Conservation (phyloP, 257 asterid species). For the Plantago elongata region DNA sequence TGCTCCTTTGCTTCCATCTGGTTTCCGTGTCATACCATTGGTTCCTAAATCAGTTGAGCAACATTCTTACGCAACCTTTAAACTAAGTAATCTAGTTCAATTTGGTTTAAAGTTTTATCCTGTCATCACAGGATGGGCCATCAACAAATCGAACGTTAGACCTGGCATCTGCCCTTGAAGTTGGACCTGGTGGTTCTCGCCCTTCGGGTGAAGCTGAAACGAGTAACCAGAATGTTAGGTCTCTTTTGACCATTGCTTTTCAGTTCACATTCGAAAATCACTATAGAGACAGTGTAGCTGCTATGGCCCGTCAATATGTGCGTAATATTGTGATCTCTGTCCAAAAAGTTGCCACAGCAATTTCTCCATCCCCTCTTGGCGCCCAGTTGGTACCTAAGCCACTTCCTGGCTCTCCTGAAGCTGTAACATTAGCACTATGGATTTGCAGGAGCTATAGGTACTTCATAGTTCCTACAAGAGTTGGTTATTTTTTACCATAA, state of each 20-base stretch:
- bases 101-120: background rate
- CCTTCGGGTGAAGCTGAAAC: constrained; percentile 47
- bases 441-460: constrained; percentile 83
- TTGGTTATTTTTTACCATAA: background rate
- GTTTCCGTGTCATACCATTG: constrained; percentile 88
- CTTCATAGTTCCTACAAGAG: background rate
- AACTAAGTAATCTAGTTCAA: background rate
- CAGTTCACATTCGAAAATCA: constrained; percentile 91
- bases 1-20: constrained; percentile 84
- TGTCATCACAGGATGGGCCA: constrained; percentile 53
- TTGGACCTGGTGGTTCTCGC: constrained; percentile 58
- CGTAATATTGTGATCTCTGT: constrained; percentile 80
- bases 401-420: constrained; percentile 75
- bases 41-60: constrained; percentile 79
- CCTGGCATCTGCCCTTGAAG: constrained; percentile 82
- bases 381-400: constrained; percentile 57
- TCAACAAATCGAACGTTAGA: constrained; percentile 69
- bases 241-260: constrained; percentile 87
- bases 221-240: constrained; percentile 51
- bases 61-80: background rate
- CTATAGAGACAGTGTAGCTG: constrained; percentile 76
- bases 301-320: constrained; percentile 92
- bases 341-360: constrained; percentile 86
- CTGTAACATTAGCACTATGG: constrained; percentile 68
- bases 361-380: constrained; percentile 64